These are phyloP conservation scores for Letharia columbiana DNA, from an alignment of 495 filamentous ascomycete species.

Conservation along the genomic window DNA sequence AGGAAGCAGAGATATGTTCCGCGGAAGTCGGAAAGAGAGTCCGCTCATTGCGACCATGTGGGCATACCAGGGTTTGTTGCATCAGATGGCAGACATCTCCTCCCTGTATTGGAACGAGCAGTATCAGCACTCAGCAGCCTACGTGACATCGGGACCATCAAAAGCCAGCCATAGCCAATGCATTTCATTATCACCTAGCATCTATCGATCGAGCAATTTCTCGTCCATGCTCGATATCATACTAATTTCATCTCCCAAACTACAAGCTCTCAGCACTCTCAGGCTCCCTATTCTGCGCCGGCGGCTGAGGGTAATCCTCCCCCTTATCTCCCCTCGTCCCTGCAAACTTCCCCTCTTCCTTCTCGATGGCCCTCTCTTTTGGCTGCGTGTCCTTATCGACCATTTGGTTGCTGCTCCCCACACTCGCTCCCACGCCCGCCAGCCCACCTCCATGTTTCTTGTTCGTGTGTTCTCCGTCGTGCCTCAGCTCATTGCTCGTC, in stretches of 20 bases:
- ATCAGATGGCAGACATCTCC: too few species aligned
- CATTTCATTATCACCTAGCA: background rate
- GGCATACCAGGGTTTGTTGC: too few species aligned
- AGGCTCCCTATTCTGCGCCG: slow-evolving; percentile 2
- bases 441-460: slow-evolving; percentile 48
- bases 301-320: slow-evolving; percentile 15
- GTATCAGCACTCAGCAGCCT: too few species aligned
- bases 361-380: slow-evolving; percentile 26
- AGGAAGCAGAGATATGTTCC: too few species aligned
- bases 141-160: too few species aligned
- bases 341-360: slow-evolving; percentile 23
- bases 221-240: too few species aligned
- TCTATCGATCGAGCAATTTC: background rate
- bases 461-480: slow-evolving; percentile 43
- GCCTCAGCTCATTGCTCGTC: slow-evolving; percentile 47
- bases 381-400: slow-evolving; percentile 21
- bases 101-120: too few species aligned
- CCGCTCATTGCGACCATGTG: too few species aligned
- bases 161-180: background rate
- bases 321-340: slow-evolving; percentile 21
- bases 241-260: background rate
- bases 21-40: too few species aligned
- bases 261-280: slow-evolving; percentile 7
- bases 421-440: slow-evolving; percentile 44
- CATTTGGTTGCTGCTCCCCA: slow-evolving; percentile 21